Base-by-base conservation (phyloP, 1,284 basidiomycete genomes). In the Rhizoctonia solani region DNA sequence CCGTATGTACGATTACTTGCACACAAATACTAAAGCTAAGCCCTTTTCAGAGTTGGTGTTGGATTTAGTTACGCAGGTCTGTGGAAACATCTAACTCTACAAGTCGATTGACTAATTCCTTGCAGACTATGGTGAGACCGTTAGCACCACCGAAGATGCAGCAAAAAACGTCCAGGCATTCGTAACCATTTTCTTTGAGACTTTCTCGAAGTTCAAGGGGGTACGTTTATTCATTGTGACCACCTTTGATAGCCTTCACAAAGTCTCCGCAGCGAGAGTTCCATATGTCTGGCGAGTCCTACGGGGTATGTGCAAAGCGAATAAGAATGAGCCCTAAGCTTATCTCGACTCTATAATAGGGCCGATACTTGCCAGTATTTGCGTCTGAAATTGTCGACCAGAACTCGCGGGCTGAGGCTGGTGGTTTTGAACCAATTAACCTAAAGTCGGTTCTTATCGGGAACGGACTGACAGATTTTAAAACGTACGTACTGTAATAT, bases 331-430 rank as follows among this genome's bases (percentile, higher is more conserved):
- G 11, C 21, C 6, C 21, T 6, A 46, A 8, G 37, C 21, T 46
- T 9, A 9, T 21, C 5, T 14, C 6, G n/a, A 14, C n/a, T 46
- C 11, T 19, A 11, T 5, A 19, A n/a, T 42, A 63, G 59, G 49
- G 93, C 2, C 85, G 91, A 23, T 94, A 93, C 76, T 81, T 95
- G 6, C 93, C 93, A 0, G 79, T 93, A 4, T 95, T 92, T 71
- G 93, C 92, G 0, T 80, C 89, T 1, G 85, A 86, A 16, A 84
- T 95, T 0, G 86, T 88, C 49, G 92, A 95, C 76, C 87, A 90
- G 70, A 95, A 95, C 74, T 77, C 81, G 4, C 74, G 76, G 29
- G 79, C 90, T 13, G 75, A 81, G 11, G 78, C 82, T n/a, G 82
- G 80, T 0, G 89, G 87, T 1, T 75, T 87, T 71, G 83, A 84